Evolutionary conservation across 2,329 filamentous ascomycete species (phyloP).

Genomic region (Verticillium alfalfae): DNA sequence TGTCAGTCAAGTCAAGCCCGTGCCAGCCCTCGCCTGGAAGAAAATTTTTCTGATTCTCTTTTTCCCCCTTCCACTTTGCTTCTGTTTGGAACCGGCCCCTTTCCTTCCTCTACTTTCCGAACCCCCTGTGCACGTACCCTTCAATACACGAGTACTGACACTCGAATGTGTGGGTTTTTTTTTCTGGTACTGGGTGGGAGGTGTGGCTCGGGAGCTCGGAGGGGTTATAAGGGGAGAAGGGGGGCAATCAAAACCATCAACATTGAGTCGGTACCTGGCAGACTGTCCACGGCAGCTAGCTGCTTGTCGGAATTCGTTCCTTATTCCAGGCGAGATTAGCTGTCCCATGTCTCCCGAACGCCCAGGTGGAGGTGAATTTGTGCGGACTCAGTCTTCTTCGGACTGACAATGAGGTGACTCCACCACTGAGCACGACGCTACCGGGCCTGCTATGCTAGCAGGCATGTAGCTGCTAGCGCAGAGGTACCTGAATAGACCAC

Average conservation of each 20-base stretch:
- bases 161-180: background rate
- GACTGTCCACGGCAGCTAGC: background rate
- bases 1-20: background rate
- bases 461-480: background rate
- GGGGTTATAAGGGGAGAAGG: background rate
- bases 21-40: background rate
- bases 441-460: background rate
- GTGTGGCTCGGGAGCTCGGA: background rate
- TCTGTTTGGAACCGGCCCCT: constrained; percentile 1
- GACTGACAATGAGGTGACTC: background rate
- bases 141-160: background rate
- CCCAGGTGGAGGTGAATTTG: background rate
- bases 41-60: constrained; percentile 1
- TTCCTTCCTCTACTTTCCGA: background rate
- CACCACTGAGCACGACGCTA: background rate
- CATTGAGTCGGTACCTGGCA: background rate
- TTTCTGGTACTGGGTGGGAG: background rate
- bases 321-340: background rate
- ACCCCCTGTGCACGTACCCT: background rate
- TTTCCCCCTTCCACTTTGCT: constrained; percentile 1
- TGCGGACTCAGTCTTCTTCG: background rate
- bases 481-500: background rate
- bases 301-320: background rate
- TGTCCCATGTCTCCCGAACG: background rate
- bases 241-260: background rate